Evolutionary conservation across 257 asterid genomes (phyloP).

Genomic region (Nicotiana tabacum): DNA sequence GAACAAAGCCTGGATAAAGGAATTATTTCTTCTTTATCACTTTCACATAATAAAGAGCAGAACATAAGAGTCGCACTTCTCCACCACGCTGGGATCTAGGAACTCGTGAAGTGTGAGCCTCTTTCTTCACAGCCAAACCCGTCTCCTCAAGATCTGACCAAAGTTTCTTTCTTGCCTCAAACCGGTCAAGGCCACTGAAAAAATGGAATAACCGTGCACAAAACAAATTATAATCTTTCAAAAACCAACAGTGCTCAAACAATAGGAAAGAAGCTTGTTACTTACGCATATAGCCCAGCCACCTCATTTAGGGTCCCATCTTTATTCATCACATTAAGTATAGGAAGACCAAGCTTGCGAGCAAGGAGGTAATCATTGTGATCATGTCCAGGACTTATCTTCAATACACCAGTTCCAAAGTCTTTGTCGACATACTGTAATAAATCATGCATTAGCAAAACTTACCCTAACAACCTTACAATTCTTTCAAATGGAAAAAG

Average conservation of each 20-base stretch:
- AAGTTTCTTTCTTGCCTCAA: slow-evolving; percentile 92
- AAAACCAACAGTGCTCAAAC: slow-evolving; percentile 11
- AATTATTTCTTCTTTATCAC: slow-evolving; percentile 15
- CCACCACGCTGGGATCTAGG: slow-evolving; percentile 99
- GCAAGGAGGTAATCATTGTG: slow-evolving; percentile 98
- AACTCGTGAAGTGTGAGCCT: slow-evolving; percentile 75
- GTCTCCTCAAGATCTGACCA: slow-evolving; percentile 97
- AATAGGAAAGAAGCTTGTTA: slow-evolving; percentile 14
- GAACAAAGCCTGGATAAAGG: slow-evolving; percentile 18
- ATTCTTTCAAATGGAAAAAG: not conserved
- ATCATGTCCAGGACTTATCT: slow-evolving; percentile 99
- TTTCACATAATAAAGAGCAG: slow-evolving; percentile 9
- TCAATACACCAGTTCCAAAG: slow-evolving; percentile 98
- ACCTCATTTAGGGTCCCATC: slow-evolving; percentile 94
- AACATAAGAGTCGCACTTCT: slow-evolving; percentile 51
- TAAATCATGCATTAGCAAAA: slow-evolving; percentile 15
- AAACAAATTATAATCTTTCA: slow-evolving; percentile 8
- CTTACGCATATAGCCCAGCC: slow-evolving; percentile 82
- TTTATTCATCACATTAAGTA: slow-evolving; percentile 96
- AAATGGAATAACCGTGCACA: slow-evolving; percentile 20
- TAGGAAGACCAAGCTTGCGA: slow-evolving; percentile 97
- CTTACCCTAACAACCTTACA: not conserved
- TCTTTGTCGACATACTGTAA: slow-evolving; percentile 94
- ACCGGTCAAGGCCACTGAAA: slow-evolving; percentile 94
- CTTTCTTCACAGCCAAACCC: slow-evolving; percentile 86